Evolutionary conservation across 371 early-diverging fungal species (phyloP).

Genomic region (Lichtheimia hyalospora): DNA sequence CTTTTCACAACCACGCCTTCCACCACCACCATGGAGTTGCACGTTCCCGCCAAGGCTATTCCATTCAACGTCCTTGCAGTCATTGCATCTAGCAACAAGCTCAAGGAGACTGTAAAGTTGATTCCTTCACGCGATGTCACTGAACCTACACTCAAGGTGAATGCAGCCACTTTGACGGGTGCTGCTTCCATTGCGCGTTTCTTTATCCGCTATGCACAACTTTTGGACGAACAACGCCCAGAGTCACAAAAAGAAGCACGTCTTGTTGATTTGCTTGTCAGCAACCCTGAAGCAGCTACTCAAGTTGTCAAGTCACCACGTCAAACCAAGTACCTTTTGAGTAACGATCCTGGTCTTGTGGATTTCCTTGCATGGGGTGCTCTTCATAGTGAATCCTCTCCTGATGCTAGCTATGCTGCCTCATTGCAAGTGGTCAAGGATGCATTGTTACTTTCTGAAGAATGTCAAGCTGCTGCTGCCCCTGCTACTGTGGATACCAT

Average conservation of each 20-base stretch:
- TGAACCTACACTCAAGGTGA: slow-evolving; percentile 14
- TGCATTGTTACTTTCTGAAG: slow-evolving; percentile 31
- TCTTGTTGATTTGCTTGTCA: slow-evolving; percentile 28
- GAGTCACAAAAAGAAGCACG: slow-evolving; percentile 24
- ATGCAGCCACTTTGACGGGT: slow-evolving; percentile 23
- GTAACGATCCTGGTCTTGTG: slow-evolving; percentile 34
- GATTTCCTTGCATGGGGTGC: slow-evolving; percentile 52
- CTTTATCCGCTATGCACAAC: slow-evolving; percentile 29
- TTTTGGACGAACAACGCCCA: slow-evolving; percentile 27
- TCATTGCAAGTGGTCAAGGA: slow-evolving; percentile 35
- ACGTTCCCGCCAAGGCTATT: slow-evolving; percentile 18
- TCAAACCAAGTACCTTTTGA: slow-evolving; percentile 37
- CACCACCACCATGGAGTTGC: slow-evolving; percentile 12
- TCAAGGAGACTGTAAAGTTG: slow-evolving; percentile 25
- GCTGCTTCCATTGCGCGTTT: slow-evolving; percentile 37
- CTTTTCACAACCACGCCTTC: not conserved
- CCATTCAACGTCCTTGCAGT: slow-evolving; percentile 20
- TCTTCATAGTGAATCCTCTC: slow-evolving; percentile 35
- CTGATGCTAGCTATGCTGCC: slow-evolving; percentile 26
- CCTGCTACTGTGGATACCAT: slow-evolving; percentile 25
- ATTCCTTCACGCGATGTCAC: slow-evolving; percentile 12
- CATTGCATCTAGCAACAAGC: slow-evolving; percentile 15
- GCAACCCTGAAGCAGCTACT: slow-evolving; percentile 20
- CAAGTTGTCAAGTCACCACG: slow-evolving; percentile 26
- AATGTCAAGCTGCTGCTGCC: slow-evolving; percentile 23